These are phyloP conservation scores for Amanita rubescens DNA, from an alignment of 768 basidiomycete species.

Conservation along the genomic window DNA sequence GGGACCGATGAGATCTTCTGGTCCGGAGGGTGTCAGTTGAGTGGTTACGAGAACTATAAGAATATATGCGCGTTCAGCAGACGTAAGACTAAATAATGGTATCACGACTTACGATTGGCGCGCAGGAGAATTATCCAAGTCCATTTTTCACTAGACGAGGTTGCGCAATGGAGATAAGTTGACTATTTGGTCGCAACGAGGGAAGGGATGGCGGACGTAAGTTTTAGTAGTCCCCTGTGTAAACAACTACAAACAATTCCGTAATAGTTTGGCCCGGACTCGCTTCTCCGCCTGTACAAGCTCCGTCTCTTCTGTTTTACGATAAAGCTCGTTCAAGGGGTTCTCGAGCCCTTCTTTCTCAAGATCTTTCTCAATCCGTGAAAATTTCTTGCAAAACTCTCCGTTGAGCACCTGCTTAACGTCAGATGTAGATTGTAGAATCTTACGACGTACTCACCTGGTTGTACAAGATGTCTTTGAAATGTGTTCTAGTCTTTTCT, in stretches of 20 bases:
- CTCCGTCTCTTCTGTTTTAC: conserved; percentile 40
- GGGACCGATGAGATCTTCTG: conserved; percentile 63
- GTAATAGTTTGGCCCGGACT: conserved; percentile 30
- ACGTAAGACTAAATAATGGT: not conserved
- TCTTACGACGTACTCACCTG: conserved; percentile 27
- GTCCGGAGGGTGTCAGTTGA: conserved; percentile 75
- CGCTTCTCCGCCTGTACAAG: conserved; percentile 35
- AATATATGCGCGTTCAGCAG: conserved; percentile 4
- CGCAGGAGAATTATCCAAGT: conserved; percentile 53
- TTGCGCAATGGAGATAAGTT: conserved; percentile 19
- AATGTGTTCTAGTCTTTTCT: conserved; percentile 37
- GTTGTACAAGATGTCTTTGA: conserved; percentile 51
- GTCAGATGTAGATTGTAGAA: not conserved
- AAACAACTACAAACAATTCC: conserved; percentile 4
- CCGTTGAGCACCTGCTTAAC: conserved; percentile 47
- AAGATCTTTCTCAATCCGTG: conserved; percentile 45
- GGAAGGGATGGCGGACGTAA: conserved; percentile 7
- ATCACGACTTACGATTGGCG: conserved; percentile 47
- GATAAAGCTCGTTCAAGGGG: conserved; percentile 49
- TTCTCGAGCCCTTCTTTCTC: conserved; percentile 49
- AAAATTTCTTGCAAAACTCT: conserved; percentile 49
- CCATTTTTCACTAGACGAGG: conserved; percentile 52
- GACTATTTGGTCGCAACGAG: not conserved
- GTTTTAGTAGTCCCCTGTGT: conserved; percentile 1
- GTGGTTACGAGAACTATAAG: conserved; percentile 56